Evolutionary conservation across 257 asterid species (phyloP).

Genomic region (Plantago elongata): DNA sequence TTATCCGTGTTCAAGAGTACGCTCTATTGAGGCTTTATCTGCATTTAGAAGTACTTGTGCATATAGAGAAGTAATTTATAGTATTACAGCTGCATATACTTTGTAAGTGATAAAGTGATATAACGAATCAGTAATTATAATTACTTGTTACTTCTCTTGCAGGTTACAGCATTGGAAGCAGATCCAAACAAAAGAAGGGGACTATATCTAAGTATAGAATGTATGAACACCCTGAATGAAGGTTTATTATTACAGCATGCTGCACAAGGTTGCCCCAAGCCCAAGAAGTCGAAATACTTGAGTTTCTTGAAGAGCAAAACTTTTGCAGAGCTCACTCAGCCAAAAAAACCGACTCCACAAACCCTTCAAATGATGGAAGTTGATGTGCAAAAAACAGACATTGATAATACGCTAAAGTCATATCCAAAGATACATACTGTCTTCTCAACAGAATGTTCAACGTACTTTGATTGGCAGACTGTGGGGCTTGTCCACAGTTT

Average conservation of each 20-base stretch:
- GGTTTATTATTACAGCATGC: slow-evolving; percentile 80
- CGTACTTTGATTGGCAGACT: slow-evolving; percentile 97
- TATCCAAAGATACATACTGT: slow-evolving; percentile 84
- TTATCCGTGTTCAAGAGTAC: not conserved
- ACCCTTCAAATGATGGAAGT: slow-evolving; percentile 62
- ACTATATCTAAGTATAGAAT: slow-evolving; percentile 61
- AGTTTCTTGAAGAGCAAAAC: slow-evolving; percentile 83
- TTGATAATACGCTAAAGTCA: slow-evolving; percentile 46
- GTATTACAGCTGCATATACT: too few species aligned
- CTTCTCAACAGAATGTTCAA: slow-evolving; percentile 85
- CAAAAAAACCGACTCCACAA: slow-evolving; percentile 50
- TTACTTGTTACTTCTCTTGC: slow-evolving; percentile 14
- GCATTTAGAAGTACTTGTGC: not conserved
- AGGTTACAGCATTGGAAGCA: slow-evolving; percentile 64
- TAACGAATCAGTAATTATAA: not conserved
- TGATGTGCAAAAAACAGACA: slow-evolving; percentile 28
- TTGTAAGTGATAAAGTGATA: too few species aligned
- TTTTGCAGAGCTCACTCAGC: slow-evolving; percentile 62
- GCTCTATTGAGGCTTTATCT: not conserved
- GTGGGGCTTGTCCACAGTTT: slow-evolving; percentile 94
- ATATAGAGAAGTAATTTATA: too few species aligned
- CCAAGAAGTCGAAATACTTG: slow-evolving; percentile 77
- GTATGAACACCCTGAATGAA: slow-evolving; percentile 77
- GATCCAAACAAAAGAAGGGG: slow-evolving; percentile 62
- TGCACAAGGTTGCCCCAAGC: slow-evolving; percentile 70